Conservation (phyloP, 345 rosid species). For the Brassica rapa region DNA sequence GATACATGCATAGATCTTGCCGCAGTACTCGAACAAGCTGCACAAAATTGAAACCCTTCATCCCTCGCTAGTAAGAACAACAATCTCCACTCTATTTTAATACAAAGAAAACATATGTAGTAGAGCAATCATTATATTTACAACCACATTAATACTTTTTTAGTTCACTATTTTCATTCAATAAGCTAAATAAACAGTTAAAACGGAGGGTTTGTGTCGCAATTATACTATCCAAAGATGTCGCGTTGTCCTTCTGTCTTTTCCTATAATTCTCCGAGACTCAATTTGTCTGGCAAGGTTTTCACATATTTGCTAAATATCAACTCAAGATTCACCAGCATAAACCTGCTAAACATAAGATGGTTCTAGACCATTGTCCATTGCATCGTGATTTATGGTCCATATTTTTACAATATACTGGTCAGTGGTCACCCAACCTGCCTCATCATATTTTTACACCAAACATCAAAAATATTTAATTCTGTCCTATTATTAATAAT, state of each 20-base stretch:
- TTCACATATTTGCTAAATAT: slow-evolving; percentile 82
- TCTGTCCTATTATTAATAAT: too few species aligned
- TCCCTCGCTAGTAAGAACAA: too few species aligned
- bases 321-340: slow-evolving; percentile 62
- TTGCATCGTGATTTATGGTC: neutral
- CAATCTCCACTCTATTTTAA: neutral
- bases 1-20: too few species aligned
- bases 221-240: slow-evolving; percentile 13
- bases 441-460: slow-evolving; percentile 38
- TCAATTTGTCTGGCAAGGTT: slow-evolving; percentile 63
- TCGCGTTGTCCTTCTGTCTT: neutral
- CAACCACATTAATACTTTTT: too few species aligned
- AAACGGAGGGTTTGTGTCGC: too few species aligned
- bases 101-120: too few species aligned
- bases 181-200: too few species aligned
- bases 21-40: too few species aligned
- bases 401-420: neutral
- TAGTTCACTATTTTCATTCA: too few species aligned
- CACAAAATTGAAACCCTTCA: too few species aligned
- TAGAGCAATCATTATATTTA: too few species aligned
- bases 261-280: slow-evolving; percentile 63
- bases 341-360: slow-evolving; percentile 43
- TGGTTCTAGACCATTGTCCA: neutral
- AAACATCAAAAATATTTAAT: too few species aligned
- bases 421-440: slow-evolving; percentile 43